Conservation (phyloP, 2,329 filamentous ascomycete species). For the Elsinoe australis region DNA sequence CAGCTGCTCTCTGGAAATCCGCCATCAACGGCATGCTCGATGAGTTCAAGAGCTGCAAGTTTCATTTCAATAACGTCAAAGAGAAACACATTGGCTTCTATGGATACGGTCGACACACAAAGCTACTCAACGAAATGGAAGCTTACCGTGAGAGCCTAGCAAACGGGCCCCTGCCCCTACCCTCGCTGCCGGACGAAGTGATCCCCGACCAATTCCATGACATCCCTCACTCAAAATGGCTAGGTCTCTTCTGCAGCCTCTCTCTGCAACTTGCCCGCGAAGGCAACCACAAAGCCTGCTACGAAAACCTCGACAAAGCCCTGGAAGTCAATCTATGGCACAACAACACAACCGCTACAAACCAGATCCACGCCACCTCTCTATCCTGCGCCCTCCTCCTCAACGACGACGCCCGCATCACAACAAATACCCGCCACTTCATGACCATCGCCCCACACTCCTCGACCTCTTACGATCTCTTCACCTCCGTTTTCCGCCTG, state of each 20-base stretch:
- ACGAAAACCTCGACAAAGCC: constrained; percentile 70
- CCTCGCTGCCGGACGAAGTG: constrained; percentile 15
- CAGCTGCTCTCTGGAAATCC: constrained; percentile 51
- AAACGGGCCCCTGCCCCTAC: too few relatives aligned
- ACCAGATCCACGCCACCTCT: constrained; percentile 25
- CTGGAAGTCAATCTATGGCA: constrained; percentile 74
- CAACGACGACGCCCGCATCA: constrained; percentile 68
- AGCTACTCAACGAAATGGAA: constrained; percentile 26
- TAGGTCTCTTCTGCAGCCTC: constrained; percentile 84
- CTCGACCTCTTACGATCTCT: constrained; percentile 77
- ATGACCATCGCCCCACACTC: constrained; percentile 74
- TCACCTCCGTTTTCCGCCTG: constrained; percentile 67
- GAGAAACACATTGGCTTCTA: constrained; percentile 44
- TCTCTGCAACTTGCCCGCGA: constrained; percentile 65
- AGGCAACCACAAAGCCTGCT: constrained; percentile 63
- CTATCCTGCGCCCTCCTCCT: constrained; percentile 69
- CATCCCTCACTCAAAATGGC: constrained; percentile 75
- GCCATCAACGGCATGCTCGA: constrained; percentile 51
- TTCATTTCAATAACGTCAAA: constrained; percentile 47
- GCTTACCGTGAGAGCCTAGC: constrained; percentile 36
- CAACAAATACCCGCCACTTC: constrained; percentile 69
- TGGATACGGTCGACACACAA: constrained; percentile 27
- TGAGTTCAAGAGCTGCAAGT: constrained; percentile 53
- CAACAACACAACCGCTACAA: constrained; percentile 38
- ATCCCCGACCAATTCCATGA: constrained; percentile 58